A percentile compares a stretch with the other conserved stretches of the same genome.
These are phyloP conservation scores for Selaginella moellendorffii DNA, from an alignment of 75 land plant species.

Conservation along the genomic window DNA sequence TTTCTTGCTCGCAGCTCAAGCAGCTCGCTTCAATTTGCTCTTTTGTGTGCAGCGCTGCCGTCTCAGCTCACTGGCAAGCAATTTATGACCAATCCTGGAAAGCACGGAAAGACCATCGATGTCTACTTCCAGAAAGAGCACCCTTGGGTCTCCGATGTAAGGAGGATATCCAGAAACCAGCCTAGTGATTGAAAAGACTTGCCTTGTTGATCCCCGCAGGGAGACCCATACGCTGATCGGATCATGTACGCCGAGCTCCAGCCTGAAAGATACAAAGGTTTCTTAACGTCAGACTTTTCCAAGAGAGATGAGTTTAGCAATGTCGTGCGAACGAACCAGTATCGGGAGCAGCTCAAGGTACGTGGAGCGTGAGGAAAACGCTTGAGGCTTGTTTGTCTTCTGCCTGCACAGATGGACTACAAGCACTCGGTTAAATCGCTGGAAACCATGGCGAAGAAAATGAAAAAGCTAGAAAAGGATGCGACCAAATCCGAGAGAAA, in stretches of 20 bases:
- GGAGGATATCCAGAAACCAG: too few species aligned
- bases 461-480: conserved; percentile 10
- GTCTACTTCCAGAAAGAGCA: conserved; percentile 33
- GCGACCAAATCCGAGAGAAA: conserved; percentile 16
- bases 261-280: conserved; percentile 27
- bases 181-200: too few species aligned
- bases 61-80: conserved; percentile 20
- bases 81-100: conserved; percentile 12
- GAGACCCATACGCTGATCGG: conserved; percentile 21
- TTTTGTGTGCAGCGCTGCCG: conserved; percentile 13
- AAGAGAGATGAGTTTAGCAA: conserved; percentile 30
- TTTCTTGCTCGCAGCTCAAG: too few species aligned
- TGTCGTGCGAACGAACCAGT: conserved; percentile 25
- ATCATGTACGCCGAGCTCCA: conserved; percentile 21
- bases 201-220: too few species aligned
- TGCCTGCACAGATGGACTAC: conserved; percentile 19
- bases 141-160: conserved; percentile 34
- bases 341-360: conserved; percentile 25
- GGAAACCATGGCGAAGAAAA: conserved; percentile 9
- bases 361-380: too few species aligned
- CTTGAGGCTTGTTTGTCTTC: too few species aligned
- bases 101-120: conserved; percentile 13
- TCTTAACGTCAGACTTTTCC: conserved; percentile 26
- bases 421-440: conserved; percentile 18
- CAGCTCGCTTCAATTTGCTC: too few species aligned